These are phyloP conservation scores for Plasmodium relictum DNA, from an alignment of 169 alveolate species.

Conservation along the genomic window DNA sequence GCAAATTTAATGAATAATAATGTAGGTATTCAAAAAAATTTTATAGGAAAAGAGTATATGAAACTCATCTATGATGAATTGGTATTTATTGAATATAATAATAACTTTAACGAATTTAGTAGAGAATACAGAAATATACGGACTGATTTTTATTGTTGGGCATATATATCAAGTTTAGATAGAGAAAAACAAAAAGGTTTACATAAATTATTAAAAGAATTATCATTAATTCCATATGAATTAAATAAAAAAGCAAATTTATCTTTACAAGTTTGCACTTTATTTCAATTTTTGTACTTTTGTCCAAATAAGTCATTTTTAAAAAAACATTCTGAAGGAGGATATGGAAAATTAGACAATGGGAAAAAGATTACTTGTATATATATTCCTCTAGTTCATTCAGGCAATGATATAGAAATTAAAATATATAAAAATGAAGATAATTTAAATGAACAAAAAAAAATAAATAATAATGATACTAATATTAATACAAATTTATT, in stretches of 20 bases:
- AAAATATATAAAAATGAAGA: constrained; percentile 50
- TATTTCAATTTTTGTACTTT: constrained; percentile 73
- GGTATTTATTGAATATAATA: constrained; percentile 72
- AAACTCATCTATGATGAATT: constrained; percentile 66
- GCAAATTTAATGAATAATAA: constrained; percentile 60
- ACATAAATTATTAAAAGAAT: constrained; percentile 68
- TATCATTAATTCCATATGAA: constrained; percentile 71
- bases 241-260: constrained; percentile 77
- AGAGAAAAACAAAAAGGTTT: constrained; percentile 74
- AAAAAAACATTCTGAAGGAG: constrained; percentile 77
- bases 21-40: constrained; percentile 64
- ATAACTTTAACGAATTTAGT: constrained; percentile 73
- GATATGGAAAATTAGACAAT: constrained; percentile 58
- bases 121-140: constrained; percentile 62
- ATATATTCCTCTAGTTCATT: constrained; percentile 44
- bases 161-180: constrained; percentile 64
- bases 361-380: constrained; percentile 69
- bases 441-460: neutral
- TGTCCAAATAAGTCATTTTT: constrained; percentile 68
- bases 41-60: constrained; percentile 42
- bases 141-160: constrained; percentile 77
- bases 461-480: neutral
- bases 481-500: neutral
- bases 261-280: constrained; percentile 69
- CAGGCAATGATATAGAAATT: constrained; percentile 39